Evolutionary conservation across 805 yeast species (phyloP), one percentile per base, ranked within the genome.

Genomic region (Lachancea mirantina): DNA sequence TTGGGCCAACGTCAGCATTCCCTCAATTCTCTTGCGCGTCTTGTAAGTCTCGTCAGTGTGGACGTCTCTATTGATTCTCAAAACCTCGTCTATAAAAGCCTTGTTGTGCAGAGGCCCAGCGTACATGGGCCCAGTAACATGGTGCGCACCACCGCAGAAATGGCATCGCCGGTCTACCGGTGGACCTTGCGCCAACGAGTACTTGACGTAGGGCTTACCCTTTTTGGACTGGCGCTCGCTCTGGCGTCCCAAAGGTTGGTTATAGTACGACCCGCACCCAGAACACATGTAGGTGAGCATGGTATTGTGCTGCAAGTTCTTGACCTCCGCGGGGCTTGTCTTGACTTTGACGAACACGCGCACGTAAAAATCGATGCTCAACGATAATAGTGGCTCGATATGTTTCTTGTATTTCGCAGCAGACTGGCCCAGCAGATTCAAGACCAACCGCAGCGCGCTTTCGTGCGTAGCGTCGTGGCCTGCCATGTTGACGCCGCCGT

Each of bases 61-160:
- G 6, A 57, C 57, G 2, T 51, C 61, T 16, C 57, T 50, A 49
- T 77, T 71, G 42, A 76, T 59, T n/a, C 67, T 64, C 34, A 84
- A 65, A 28, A 88, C 68, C 43, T 65, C 72, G 17, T 73, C 65
- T 26, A 89, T 65, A 48, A 89, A 92, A 13, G 69, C 74, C 16
- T 56, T 52, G 50, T 80, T 71, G 50, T 89, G 97, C 36, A 92
- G 57, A 5, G 70, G 65, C 0, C 87, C 94, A 8, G 77, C 87
- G 83, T 95, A 92, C 95, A 92, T 83, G 39, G 99, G 99, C 4
- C 99, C 99, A 6, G 89, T 87, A 21, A 92, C 54, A 52, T 84
- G 94, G 55, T 74, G 73, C 2, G 74, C 68, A 23, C 58, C 56
- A 38, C 65, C 68, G 62, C 98, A 92, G 55, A 67, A 77, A 17